Evolutionary conservation across 148 eudicot species (phyloP).

Genomic region (Silene latifolia): DNA sequence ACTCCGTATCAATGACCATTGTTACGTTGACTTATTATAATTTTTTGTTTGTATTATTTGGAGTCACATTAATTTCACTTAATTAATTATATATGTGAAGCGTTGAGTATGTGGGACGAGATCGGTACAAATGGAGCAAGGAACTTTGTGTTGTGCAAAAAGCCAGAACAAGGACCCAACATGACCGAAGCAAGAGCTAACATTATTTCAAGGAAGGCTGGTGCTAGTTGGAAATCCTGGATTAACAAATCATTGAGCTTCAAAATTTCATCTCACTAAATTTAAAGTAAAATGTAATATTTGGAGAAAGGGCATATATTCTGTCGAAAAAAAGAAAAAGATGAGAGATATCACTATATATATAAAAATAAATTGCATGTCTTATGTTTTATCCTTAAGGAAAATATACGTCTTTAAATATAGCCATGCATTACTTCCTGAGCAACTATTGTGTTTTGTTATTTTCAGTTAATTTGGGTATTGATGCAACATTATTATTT

Average conservation of each 20-base stretch:
- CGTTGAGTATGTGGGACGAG: conserved; percentile 30
- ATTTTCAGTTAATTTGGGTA: no score
- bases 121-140: conserved; percentile 45
- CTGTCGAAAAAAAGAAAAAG: background rate
- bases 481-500: no score
- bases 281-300: background rate
- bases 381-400: no score
- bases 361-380: no score
- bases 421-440: no score
- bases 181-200: conserved; percentile 27
- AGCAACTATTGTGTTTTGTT: no score
- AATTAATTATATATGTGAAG: conserved; percentile 7
- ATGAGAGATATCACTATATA: no score
- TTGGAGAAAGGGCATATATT: background rate
- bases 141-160: conserved; percentile 43
- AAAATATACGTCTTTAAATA: no score
- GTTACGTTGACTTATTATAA: background rate
- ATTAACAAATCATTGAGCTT: conserved; percentile 36
- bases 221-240: conserved; percentile 46
- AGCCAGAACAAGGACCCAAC: conserved; percentile 36
- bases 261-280: conserved; percentile 29
- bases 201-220: conserved; percentile 23
- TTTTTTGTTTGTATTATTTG: background rate
- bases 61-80: background rate
- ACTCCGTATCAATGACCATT: background rate